Base-by-base conservation (phyloP, 495 filamentous ascomycete species). In the Penicillium crystallinum region DNA sequence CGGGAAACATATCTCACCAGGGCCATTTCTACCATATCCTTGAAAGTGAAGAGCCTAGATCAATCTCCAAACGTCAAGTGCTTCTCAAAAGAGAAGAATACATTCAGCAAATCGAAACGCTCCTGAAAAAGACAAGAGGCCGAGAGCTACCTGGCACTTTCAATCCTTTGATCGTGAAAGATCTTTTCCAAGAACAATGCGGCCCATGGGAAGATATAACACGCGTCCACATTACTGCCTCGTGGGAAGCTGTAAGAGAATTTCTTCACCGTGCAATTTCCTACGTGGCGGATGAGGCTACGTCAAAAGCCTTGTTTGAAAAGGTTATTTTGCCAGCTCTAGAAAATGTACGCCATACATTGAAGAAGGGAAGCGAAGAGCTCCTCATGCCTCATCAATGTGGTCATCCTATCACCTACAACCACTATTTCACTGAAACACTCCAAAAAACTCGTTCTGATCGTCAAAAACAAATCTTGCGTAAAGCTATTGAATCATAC, bases 131-230 rank as follows among this genome's bases (percentile, higher is more conserved):
- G 39, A 75, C 62, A 7, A 66, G 68, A 14, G 72, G 73, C 10
- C 58, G 74, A 23, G 78, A 82, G 49, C 56, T 83, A 11, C 76
- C 76, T 6, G 76, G 77, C 15, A 72, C 69, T 11, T 79, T 75
- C 57, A 80, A 78, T 58, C 75, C 76, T 12, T 59, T 77, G 34
- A 62, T 83, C 14, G 59, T 80, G 4, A 54, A 56, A 7, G 78
- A 81, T 49, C 58, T 83, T 17, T 81, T 82, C 47, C 56, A 53
- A 29, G 72, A 80, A 52, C 77, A 81, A 45, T 78, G 65, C 4
- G 38, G 37, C 27, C 67, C 64, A 3, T 83, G 77, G 80, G 56
- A 70, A 45, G n/a, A 36, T 0, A 59, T 81, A n/a, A 68, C 71
- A 7, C 40, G 38, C 3, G 54, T 48, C 7, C 71, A 78, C 48